Conservation (phyloP, 208 protist species). For the Crithidia acanthocephali region DNA sequence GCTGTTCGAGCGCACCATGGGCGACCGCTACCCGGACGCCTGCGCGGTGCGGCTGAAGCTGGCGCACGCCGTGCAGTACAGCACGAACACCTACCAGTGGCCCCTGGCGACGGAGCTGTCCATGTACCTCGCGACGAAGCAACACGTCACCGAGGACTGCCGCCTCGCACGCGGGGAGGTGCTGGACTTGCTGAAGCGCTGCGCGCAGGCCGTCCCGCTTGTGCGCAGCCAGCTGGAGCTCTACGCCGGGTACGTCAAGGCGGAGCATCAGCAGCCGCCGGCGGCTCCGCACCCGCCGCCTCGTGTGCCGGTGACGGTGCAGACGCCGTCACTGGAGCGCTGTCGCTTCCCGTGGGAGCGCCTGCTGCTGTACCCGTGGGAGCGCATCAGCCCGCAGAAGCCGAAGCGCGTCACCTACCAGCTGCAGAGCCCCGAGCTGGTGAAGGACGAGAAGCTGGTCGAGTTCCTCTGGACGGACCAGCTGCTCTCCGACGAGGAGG, state of each 20-base stretch:
- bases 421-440: slow-evolving; percentile 25
- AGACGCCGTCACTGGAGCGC: slow-evolving; percentile 45
- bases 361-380: slow-evolving; percentile 54
- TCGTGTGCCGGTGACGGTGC: slow-evolving; percentile 24
- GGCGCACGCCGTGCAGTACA: slow-evolving; percentile 82
- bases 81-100: slow-evolving; percentile 72
- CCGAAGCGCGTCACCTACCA: slow-evolving; percentile 59
- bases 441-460: slow-evolving; percentile 53
- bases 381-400: slow-evolving; percentile 53
- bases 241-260: slow-evolving; percentile 36
- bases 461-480: slow-evolving; percentile 69
- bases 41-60: slow-evolving; percentile 90
- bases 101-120: slow-evolving; percentile 72
- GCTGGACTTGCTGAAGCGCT: slow-evolving; percentile 70
- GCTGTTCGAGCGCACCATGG: slow-evolving; percentile 55
- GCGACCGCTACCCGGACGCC: slow-evolving; percentile 82
- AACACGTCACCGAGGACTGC: slow-evolving; percentile 85
- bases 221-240: slow-evolving; percentile 63
- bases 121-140: slow-evolving; percentile 79
- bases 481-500: slow-evolving; percentile 80
- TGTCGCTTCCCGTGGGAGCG: slow-evolving; percentile 73
- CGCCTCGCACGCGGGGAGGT: slow-evolving; percentile 55
- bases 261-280: not conserved
- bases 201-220: slow-evolving; percentile 43
- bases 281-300: not conserved